Conservation (phyloP, 352 stramenopile genomes). For the Elongisporangium senticosum region DNA sequence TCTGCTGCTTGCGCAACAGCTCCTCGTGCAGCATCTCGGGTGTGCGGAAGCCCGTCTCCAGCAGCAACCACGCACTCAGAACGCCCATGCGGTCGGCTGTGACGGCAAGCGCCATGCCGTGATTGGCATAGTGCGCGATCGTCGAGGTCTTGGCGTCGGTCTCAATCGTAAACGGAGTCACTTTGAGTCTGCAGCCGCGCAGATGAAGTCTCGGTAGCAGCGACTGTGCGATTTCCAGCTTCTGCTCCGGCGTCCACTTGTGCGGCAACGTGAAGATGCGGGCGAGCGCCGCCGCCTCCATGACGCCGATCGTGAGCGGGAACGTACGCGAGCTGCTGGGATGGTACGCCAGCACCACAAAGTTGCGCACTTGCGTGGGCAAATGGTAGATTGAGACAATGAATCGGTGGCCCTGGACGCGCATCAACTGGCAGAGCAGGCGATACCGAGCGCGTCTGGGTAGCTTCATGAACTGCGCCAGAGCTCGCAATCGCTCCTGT, state of each 20-base stretch:
- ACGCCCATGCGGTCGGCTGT: conserved; percentile 19
- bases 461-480: conserved; percentile 37
- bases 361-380: conserved; percentile 46
- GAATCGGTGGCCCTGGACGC: conserved; percentile 33
- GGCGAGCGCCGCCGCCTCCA: conserved; percentile 33
- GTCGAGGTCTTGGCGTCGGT: background rate
- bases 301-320: conserved; percentile 28
- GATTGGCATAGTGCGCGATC: conserved; percentile 7
- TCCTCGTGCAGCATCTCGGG: conserved; percentile 14
- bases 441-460: conserved; percentile 43
- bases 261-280: conserved; percentile 31
- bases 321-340: conserved; percentile 33
- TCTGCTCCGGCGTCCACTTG: conserved; percentile 41
- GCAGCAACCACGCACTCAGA: conserved; percentile 17
- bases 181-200: conserved; percentile 7
- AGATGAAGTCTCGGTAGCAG: conserved; percentile 33
- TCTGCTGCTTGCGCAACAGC: conserved; percentile 29
- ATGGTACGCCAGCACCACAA: conserved; percentile 48
- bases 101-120: conserved; percentile 35
- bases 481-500: conserved; percentile 33
- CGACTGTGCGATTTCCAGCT: conserved; percentile 26
- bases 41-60: conserved; percentile 11
- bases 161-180: background rate
- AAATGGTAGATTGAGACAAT: conserved; percentile 62
- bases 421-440: conserved; percentile 24